A percentile compares a stretch with the other conserved stretches of the same genome.
Evolutionary conservation across 305 asterid genomes (phyloP).

Genomic region (Fraxinus greggii): DNA sequence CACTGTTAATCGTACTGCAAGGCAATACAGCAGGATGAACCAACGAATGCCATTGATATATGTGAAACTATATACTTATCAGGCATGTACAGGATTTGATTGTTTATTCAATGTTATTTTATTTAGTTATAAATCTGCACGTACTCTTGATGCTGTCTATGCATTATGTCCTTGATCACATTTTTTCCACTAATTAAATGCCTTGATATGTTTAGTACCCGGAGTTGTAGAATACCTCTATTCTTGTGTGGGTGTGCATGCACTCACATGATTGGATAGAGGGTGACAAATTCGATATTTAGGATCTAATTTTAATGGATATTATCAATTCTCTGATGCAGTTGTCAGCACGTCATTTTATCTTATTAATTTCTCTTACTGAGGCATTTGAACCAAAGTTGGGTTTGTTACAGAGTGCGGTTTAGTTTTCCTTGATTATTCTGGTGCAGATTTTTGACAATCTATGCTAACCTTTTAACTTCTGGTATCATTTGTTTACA

Average conservation of each 20-base stretch:
- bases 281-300: not conserved
- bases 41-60: constrained; percentile 86
- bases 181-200: constrained; percentile 5
- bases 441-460: not conserved
- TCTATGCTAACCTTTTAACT: constrained; percentile 3
- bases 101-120: not conserved
- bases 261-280: not conserved
- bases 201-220: constrained; percentile 1
- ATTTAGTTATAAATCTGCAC: not conserved
- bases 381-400: constrained; percentile 2
- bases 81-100: constrained; percentile 40
- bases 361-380: not conserved
- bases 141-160: constrained; percentile 13
- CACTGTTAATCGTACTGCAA: constrained; percentile 84
- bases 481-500: not conserved
- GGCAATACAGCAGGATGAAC: constrained; percentile 88
- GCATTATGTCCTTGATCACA: constrained; percentile 11
- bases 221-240: not conserved
- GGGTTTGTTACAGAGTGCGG: not conserved
- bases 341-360: not conserved
- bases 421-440: not conserved
- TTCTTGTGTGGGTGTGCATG: not conserved
- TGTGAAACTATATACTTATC: constrained; percentile 88
- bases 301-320: not conserved
- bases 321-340: not conserved